Percentiles rank a stretch among this genome's conserved stretches.
These are phyloP conservation scores for Colletotrichum echinochloae DNA, from an alignment of 2,329 filamentous ascomycete genomes.

Conservation along the genomic window DNA sequence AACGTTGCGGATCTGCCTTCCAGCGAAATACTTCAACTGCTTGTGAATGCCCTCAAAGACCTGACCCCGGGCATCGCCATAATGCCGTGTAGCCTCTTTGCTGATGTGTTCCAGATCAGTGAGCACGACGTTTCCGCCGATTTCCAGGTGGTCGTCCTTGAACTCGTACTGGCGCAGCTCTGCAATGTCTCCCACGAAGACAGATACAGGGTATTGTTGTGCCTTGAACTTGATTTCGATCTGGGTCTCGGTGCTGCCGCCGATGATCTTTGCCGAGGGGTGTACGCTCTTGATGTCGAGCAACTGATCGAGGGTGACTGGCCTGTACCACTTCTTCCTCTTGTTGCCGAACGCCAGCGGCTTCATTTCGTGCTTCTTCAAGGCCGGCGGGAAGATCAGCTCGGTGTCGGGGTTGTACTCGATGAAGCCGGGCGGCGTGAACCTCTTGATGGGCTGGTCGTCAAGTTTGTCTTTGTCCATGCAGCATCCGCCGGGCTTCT, in stretches of 20 bases:
- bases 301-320: slow-evolving; percentile 86
- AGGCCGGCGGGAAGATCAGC: slow-evolving; percentile 89
- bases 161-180: slow-evolving; percentile 87
- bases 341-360: slow-evolving; percentile 94
- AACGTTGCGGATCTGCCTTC: slow-evolving; percentile 96
- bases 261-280: slow-evolving; percentile 92
- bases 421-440: slow-evolving; percentile 91
- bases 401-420: slow-evolving; percentile 94
- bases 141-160: slow-evolving; percentile 84
- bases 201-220: slow-evolving; percentile 87
- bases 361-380: slow-evolving; percentile 85
- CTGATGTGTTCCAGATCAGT: slow-evolving; percentile 92
- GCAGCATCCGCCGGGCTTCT: slow-evolving; percentile 70
- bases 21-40: slow-evolving; percentile 94
- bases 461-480: slow-evolving; percentile 68
- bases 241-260: slow-evolving; percentile 95
- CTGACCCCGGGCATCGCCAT: slow-evolving; percentile 78
- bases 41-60: slow-evolving; percentile 93
- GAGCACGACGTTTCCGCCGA: slow-evolving; percentile 92
- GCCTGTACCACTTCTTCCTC: slow-evolving; percentile 92
- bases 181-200: slow-evolving; percentile 92
- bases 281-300: slow-evolving; percentile 90
- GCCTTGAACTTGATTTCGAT: slow-evolving; percentile 99
- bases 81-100: slow-evolving; percentile 81
- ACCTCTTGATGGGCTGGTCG: slow-evolving; percentile 70